Percentiles rank a stretch among this genome's conserved stretches.
Evolutionary conservation across 352 stramenopile species (phyloP).

Genomic region (Phytophthora ohioensis): DNA sequence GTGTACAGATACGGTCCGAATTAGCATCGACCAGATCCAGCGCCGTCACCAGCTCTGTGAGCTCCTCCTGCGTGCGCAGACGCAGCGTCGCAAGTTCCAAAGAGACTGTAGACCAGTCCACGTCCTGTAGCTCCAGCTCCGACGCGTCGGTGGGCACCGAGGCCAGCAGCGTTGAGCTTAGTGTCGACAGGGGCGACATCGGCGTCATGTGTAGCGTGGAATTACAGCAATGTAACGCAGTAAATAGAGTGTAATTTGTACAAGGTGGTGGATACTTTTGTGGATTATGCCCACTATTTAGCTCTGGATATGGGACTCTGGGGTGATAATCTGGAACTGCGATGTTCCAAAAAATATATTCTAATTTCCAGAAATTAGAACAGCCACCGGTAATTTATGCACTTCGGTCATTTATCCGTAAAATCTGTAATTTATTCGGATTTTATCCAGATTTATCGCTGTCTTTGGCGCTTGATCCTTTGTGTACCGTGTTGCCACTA

Average conservation of each 20-base stretch:
- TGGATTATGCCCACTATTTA: background rate
- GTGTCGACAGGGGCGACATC: slow-evolving; percentile 20
- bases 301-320: no score
- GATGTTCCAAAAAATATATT: no score
- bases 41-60: slow-evolving; percentile 28
- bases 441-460: no score
- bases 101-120: slow-evolving; percentile 34
- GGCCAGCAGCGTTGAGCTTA: slow-evolving; percentile 34
- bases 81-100: slow-evolving; percentile 22
- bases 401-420: no score
- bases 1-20: background rate
- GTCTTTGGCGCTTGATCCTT: no score
- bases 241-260: background rate
- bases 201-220: background rate
- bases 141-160: slow-evolving; percentile 16
- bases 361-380: no score
- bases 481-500: no score
- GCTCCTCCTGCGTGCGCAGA: slow-evolving; percentile 27
- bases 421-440: no score
- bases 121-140: slow-evolving; percentile 24
- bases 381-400: no score
- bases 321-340: no score
- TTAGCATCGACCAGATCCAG: slow-evolving; percentile 10
- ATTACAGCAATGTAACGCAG: background rate
- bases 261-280: background rate